Evolutionary conservation across 441 rosid species (phyloP).

Genomic region (Erysimum pusillum): DNA sequence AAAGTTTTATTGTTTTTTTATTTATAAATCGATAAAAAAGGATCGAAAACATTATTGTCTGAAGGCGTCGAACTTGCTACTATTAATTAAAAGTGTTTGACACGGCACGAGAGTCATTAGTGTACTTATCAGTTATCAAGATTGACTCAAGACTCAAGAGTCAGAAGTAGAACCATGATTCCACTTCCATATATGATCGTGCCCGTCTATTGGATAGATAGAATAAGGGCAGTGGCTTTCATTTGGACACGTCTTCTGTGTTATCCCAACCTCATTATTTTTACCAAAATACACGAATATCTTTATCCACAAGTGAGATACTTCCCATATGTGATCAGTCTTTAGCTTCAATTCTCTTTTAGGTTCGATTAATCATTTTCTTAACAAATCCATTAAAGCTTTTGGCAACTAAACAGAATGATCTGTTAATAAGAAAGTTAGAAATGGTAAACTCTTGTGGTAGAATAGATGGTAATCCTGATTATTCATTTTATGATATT

Average conservation of each 20-base stretch:
- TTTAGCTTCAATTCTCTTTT: neutral
- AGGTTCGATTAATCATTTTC: neutral
- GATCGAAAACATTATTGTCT: too few species aligned
- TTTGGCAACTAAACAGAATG: neutral
- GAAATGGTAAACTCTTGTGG: too few species aligned
- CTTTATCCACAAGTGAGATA: neutral
- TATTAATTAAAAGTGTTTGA: conserved; percentile 15
- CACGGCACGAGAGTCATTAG: neutral
- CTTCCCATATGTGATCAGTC: neutral
- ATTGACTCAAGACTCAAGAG: conserved; percentile 23
- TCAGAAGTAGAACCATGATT: neutral
- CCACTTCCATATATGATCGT: conserved; percentile 9
- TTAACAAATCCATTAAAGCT: too few species aligned
- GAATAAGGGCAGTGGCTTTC: neutral
- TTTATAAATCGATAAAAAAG: too few species aligned
- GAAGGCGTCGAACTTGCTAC: too few species aligned
- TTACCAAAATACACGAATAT: neutral
- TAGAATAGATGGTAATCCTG: too few species aligned
- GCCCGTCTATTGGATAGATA: conserved; percentile 20
- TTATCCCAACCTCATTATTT: neutral
- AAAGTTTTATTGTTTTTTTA: too few species aligned
- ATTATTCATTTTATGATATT: too few species aligned
- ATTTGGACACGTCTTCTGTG: neutral
- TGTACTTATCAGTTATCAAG: conserved; percentile 32
- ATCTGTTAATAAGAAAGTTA: neutral